Evolutionary conservation across 2,329 filamentous ascomycete species (phyloP), one percentile per base, ranked within the genome.

Genomic region (Exserohilum turcica): DNA sequence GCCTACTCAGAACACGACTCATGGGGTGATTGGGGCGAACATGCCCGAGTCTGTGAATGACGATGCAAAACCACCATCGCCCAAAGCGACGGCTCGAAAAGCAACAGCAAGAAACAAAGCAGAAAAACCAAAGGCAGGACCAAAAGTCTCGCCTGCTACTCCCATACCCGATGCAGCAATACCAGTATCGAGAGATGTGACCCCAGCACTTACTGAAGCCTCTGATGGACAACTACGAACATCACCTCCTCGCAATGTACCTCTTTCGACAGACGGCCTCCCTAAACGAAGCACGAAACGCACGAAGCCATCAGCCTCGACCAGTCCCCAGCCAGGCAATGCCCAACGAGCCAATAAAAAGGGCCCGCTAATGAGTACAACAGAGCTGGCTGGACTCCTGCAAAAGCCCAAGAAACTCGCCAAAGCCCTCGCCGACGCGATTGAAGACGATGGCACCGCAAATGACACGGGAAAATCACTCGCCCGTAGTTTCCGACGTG

Each of bases 221-320:
- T 48, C 54, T 1, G 52, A 49, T 7, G 37, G 46, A 7, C 48
- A 31, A 24, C 58, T 57, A 40, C 57, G 56, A 24, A 55, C 51
- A 2, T 62, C 64, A 1, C 61, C 57, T 24, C 59, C 61, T 7
- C 56, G 42, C 6, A 66, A 65, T 18, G 15, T 47, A 9, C 43
- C 56, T 5, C 47, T 66, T 3, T 72, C 68, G 1, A 69, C 65
- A 5, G 68, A 66, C 10, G 68, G 67, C 6, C 68, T 70, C 27
- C 59, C 45, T 13, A 73, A 63, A 46, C 66, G 59, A 32, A 27
- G 32, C 5, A 3, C 28, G 2, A 65, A 64, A 31, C 53, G 47
- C 9, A 16, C 55, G 29, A 50, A 50, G 19, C 56, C 48, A 19
- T 3, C 42, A 9, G 16, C 33, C 16, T 12, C 36, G 39, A 24